Evolutionary conservation across 805 yeast genomes (phyloP).

Genomic region (Schwanniomyces sp.): DNA sequence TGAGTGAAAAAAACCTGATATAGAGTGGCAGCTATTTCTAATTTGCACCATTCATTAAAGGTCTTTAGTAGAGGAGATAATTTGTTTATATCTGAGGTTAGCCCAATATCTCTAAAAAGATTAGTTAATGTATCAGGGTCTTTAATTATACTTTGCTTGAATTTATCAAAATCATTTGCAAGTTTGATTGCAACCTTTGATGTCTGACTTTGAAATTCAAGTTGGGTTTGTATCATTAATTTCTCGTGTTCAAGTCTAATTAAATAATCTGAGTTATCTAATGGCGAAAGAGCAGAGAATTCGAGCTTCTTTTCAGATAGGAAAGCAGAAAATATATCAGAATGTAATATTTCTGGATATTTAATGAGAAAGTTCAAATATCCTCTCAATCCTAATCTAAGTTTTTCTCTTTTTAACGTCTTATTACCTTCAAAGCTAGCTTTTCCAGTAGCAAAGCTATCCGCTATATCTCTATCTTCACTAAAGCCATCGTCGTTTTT

Average conservation of each 20-base stretch:
- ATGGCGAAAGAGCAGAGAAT: conserved; percentile 34
- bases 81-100: conserved; percentile 49
- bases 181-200: conserved; percentile 54
- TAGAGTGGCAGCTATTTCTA: conserved; percentile 81
- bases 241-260: conserved; percentile 61
- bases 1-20: conserved; percentile 78
- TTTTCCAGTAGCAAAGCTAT: background rate
- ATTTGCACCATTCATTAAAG: conserved; percentile 77
- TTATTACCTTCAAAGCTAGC: background rate
- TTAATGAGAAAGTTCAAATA: conserved; percentile 57
- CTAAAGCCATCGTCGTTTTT: conserved; percentile 32
- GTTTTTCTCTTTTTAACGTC: conserved; percentile 63
- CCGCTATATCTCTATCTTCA: conserved; percentile 11
- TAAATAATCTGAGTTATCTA: conserved; percentile 55
- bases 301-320: conserved; percentile 33
- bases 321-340: conserved; percentile 54
- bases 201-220: conserved; percentile 71
- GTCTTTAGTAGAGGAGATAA: conserved; percentile 67
- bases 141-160: conserved; percentile 54
- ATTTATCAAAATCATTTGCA: conserved; percentile 56
- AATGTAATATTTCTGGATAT: conserved; percentile 55
- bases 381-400: conserved; percentile 75
- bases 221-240: conserved; percentile 57
- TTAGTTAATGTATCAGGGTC: conserved; percentile 54
- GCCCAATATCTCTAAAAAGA: conserved; percentile 67